phyloP scores from a whole-genome alignment of 371 early-diverging fungal species.

The Chytridiales sp. region DNA sequence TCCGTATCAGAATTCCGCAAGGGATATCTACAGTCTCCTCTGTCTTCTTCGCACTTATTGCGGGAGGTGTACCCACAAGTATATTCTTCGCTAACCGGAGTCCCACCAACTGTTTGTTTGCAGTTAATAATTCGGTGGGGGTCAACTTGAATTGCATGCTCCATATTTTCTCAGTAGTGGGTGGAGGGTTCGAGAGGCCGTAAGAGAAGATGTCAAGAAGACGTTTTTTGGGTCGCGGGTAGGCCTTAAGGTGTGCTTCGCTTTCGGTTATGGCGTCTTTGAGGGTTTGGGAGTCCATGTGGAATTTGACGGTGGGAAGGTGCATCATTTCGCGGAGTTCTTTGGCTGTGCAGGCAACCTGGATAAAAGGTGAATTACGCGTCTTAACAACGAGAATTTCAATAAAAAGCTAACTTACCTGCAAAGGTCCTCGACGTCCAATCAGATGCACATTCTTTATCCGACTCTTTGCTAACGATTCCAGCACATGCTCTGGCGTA shows the following conservation, averaged over 20 bases:
- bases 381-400: too few species aligned
- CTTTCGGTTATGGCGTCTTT: constrained; percentile 58
- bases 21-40: constrained; percentile 52
- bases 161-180: constrained; percentile 60
- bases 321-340: constrained; percentile 93
- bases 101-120: constrained; percentile 25
- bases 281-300: constrained; percentile 26
- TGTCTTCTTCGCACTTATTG: constrained; percentile 58
- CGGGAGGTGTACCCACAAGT: constrained; percentile 58
- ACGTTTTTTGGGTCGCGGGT: constrained; percentile 75
- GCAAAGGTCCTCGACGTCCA: constrained; percentile 90
- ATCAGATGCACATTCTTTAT: constrained; percentile 82
- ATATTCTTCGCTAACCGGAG: constrained; percentile 67
- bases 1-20: constrained; percentile 71
- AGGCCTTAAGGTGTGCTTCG: constrained; percentile 62
- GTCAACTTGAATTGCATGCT: constrained; percentile 70
- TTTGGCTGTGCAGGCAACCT: constrained; percentile 90
- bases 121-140: constrained; percentile 56
- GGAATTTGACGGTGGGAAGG: constrained; percentile 27
- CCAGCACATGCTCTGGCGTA: constrained; percentile 77
- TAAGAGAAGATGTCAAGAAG: constrained; percentile 37
- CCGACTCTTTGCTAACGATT: constrained; percentile 63
- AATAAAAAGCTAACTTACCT: constrained; percentile 55
- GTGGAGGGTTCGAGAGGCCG: background rate
- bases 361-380: too few species aligned